These are phyloP conservation scores for Ceratobasidium sp. DNA, from an alignment of 1,284 basidiomycete genomes.

Conservation along the genomic window DNA sequence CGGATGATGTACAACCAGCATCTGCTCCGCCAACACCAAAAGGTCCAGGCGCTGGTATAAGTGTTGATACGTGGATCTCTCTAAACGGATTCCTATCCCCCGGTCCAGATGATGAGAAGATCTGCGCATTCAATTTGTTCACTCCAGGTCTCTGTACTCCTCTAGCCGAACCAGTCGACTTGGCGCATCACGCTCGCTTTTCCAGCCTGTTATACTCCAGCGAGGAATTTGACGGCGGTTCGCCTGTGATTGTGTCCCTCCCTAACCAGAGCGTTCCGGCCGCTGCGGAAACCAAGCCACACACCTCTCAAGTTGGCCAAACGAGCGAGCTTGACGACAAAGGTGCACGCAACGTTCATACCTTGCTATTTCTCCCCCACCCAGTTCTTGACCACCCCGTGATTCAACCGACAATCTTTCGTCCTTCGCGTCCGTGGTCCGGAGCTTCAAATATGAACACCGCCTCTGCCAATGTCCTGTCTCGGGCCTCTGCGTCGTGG, in stretches of 20 bases:
- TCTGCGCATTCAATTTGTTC: slow-evolving; percentile 28
- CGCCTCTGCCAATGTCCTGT: neutral
- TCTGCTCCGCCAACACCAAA: neutral
- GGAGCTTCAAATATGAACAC: neutral
- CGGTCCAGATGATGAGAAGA: neutral
- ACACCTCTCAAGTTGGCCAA: neutral
- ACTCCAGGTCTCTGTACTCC: neutral
- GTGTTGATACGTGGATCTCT: slow-evolving; percentile 4
- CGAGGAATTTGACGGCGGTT: slow-evolving; percentile 7
- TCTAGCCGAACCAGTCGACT: neutral
- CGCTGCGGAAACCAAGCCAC: neutral
- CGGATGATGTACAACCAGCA: neutral
- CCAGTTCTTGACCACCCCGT: neutral
- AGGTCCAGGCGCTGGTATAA: neutral
- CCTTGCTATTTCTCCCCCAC: neutral
- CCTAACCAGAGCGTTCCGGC: neutral
- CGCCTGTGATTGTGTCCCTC: slow-evolving; percentile 3
- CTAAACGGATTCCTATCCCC: neutral
- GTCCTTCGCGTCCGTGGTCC: neutral
- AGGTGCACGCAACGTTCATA: neutral
- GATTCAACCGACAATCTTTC: neutral
- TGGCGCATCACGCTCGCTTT: neutral
- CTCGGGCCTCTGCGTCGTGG: neutral
- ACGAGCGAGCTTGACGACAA: neutral
- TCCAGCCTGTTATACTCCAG: neutral